phyloP scores from a whole-genome alignment of 2,329 filamentous ascomycete genomes.

The Zymoseptoria pseudotritici region DNA sequence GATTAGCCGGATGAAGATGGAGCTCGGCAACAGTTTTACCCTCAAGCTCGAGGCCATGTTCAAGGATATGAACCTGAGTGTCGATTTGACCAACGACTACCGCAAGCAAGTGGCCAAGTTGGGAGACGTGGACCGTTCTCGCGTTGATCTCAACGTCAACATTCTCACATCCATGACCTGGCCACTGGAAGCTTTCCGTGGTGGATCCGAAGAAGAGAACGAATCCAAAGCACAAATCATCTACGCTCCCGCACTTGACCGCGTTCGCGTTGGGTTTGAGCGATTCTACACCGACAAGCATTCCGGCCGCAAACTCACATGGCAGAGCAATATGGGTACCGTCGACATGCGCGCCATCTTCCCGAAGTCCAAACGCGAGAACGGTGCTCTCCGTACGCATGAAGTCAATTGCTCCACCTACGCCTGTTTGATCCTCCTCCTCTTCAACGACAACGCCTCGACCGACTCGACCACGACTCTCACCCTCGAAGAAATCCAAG shows the following conservation, averaged over 20 bases:
- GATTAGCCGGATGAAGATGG: slow-evolving; percentile 94
- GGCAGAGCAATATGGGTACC: slow-evolving; percentile 69
- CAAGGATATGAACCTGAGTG: slow-evolving; percentile 84
- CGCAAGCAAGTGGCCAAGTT: slow-evolving; percentile 58
- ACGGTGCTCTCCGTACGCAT: slow-evolving; percentile 65
- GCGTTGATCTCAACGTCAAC: slow-evolving; percentile 72
- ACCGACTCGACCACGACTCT: slow-evolving; percentile 36
- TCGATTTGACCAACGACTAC: slow-evolving; percentile 73
- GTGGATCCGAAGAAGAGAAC: slow-evolving; percentile 47
- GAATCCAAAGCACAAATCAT: slow-evolving; percentile 51
- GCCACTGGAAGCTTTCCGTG: slow-evolving; percentile 79
- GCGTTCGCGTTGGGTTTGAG: slow-evolving; percentile 76
- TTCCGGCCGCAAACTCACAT: slow-evolving; percentile 80
- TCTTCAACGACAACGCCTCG: slow-evolving; percentile 71
- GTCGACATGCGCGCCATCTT: slow-evolving; percentile 81
- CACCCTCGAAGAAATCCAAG: slow-evolving; percentile 72
- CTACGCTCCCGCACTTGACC: slow-evolving; percentile 67
- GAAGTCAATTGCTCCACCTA: slow-evolving; percentile 91
- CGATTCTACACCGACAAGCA: slow-evolving; percentile 82
- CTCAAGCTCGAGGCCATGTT: slow-evolving; percentile 95
- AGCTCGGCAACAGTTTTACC: slow-evolving; percentile 90
- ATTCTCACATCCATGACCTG: slow-evolving; percentile 91
- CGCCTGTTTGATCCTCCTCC: slow-evolving; percentile 78
- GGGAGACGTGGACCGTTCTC: slow-evolving; percentile 51
- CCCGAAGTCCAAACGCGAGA: slow-evolving; percentile 60